Evolutionary conservation across 257 asterid genomes (phyloP), one percentile per base, ranked within the genome.

Genomic region (Solanum sitiens): DNA sequence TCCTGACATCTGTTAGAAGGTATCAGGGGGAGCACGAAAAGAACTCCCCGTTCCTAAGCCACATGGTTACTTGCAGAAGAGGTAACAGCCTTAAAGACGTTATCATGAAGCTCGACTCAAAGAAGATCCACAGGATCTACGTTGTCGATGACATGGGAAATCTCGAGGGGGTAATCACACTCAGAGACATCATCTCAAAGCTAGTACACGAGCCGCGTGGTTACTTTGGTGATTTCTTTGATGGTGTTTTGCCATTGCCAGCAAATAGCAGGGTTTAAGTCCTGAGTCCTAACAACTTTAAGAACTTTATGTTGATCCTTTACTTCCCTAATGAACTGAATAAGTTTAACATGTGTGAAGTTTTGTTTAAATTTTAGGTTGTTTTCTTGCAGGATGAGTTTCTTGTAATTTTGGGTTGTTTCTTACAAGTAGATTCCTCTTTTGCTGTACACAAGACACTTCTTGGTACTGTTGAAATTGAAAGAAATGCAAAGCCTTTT

Each of bases 161-260:
- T 70, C 94, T 97, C 21, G 96, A 92, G 91, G 99, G 99, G 53
- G 95, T 97, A 8, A 83, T 97, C 86, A 97, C 99, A 3, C 97
- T 97, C 18, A 91, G 99, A 86, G 99, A 97, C 97, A 96, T 97
- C 72, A 97, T 97, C 70, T 96, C 99, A 7, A 97, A 91, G 92
- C 94, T 97, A 35, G 99, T 96, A 11, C 99, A 97, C 47, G 99
- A 97, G 87, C 99, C 99, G 65, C 98, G 97, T 3, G 99, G 99
- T 8, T 97, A 97, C 89, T 97, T 97, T 3, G 99, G 99, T 5
- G 99, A 97, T 91, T 97, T 97, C 98, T 97, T 97, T 70, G 99
- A 97, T 44, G 99, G 99, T 7, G 99, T 97, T 87, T 80, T 97
- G 90, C 99, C 99, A 1, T 91, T 96, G 89, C 99, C 99, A 44